These are phyloP conservation scores for Baorangia bicolor DNA, from an alignment of 768 basidiomycete species.

Conservation along the genomic window DNA sequence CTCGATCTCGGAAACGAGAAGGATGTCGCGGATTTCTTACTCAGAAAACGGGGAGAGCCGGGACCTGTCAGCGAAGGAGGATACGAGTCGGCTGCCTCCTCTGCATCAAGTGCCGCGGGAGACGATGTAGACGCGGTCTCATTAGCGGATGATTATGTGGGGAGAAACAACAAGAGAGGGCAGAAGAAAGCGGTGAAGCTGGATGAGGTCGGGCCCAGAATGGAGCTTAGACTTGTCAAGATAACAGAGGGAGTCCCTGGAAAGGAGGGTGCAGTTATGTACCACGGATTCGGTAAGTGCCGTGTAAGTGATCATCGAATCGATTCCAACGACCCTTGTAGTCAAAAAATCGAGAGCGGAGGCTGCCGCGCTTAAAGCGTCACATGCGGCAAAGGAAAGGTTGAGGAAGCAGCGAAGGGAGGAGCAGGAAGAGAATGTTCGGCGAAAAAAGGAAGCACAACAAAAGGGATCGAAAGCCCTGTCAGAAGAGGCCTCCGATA, in stretches of 20 bases:
- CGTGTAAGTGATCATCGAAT: background rate
- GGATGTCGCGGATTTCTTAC: conserved; percentile 93
- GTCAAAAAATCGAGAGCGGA: conserved; percentile 91
- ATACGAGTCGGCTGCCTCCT: conserved; percentile 80
- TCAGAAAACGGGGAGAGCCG: conserved; percentile 64
- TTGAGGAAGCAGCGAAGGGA: conserved; percentile 75
- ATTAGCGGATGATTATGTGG: conserved; percentile 91
- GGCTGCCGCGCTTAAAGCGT: conserved; percentile 59
- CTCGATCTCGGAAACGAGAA: conserved; percentile 86
- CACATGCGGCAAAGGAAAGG: conserved; percentile 76
- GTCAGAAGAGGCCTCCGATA: conserved; percentile 36
- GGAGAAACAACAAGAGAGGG: conserved; percentile 90
- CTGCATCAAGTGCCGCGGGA: conserved; percentile 77
- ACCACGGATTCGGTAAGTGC: conserved; percentile 86
- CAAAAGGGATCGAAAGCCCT: conserved; percentile 25
- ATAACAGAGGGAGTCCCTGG: conserved; percentile 93
- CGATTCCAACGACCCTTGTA: conserved; percentile 32
- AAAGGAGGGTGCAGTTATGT: conserved; percentile 89
- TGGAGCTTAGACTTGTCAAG: conserved; percentile 92
- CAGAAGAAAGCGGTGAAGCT: conserved; percentile 87
- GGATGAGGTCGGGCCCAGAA: conserved; percentile 92
- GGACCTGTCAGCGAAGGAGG: conserved; percentile 59
- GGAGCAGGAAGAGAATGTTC: conserved; percentile 91
- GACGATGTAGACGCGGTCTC: conserved; percentile 80
- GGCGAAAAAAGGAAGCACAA: conserved; percentile 64